Evolutionary conservation across 169 alveolate species (phyloP).

Genomic region (Plasmodium vinckei): DNA sequence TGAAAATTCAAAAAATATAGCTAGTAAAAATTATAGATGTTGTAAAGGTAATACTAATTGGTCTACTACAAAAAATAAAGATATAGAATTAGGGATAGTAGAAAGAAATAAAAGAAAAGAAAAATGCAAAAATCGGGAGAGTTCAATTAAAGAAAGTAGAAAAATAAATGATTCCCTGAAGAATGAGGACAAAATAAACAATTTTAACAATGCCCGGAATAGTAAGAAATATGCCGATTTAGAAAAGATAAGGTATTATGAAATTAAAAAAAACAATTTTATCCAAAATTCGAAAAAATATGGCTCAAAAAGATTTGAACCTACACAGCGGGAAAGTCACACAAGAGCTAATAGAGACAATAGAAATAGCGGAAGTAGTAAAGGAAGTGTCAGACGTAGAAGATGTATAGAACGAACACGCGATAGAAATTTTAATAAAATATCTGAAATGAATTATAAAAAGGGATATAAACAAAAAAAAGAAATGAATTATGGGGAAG

Average conservation of each 20-base stretch:
- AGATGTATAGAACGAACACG: not conserved
- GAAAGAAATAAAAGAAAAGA: not conserved
- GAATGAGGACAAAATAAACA: not conserved
- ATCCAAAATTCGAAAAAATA: too few relatives aligned
- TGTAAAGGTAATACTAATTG: not conserved
- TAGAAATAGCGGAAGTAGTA: not conserved
- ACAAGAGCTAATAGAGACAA: not conserved
- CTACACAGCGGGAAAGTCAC: not conserved
- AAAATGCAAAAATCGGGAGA: not conserved
- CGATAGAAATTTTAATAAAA: not conserved
- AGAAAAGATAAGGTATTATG: not conserved
- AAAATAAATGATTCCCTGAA: too few relatives aligned
- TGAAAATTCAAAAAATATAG: not conserved
- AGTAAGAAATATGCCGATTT: not conserved
- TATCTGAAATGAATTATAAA: not conserved
- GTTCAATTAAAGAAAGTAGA: too few relatives aligned
- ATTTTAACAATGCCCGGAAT: not conserved
- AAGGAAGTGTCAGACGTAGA: not conserved
- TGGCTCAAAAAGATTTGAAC: not conserved
- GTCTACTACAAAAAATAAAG: not conserved
- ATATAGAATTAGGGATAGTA: not conserved
- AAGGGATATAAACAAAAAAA: not conserved
- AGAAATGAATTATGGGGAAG: not conserved
- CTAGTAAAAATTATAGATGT: not conserved
- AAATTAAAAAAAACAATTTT: not conserved